These are phyloP conservation scores for Phytophthora macrochlamydospora DNA, from an alignment of 352 stramenopile species.

Conservation along the genomic window DNA sequence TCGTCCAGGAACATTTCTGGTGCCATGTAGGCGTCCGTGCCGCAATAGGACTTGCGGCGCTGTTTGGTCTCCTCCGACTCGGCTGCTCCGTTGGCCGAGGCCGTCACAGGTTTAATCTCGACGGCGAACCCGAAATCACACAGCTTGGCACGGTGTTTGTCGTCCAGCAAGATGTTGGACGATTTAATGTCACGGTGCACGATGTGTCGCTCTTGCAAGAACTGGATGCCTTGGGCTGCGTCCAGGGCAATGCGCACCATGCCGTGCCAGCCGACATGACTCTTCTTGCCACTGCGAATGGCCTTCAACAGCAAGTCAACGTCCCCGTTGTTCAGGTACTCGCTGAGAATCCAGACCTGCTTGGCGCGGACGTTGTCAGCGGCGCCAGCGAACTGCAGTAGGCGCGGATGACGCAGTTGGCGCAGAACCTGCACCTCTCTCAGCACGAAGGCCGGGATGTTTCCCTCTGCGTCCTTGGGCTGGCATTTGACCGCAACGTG, in stretches of 20 bases:
- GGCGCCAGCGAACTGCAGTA: slow-evolving; percentile 79
- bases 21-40: slow-evolving; percentile 87
- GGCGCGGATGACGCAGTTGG: slow-evolving; percentile 66
- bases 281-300: slow-evolving; percentile 48
- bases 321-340: slow-evolving; percentile 80
- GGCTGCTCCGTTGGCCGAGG: slow-evolving; percentile 27
- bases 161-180: slow-evolving; percentile 87
- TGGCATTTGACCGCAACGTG: slow-evolving; percentile 87
- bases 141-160: slow-evolving; percentile 71
- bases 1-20: slow-evolving; percentile 87
- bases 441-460: slow-evolving; percentile 76
- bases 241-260: slow-evolving; percentile 78
- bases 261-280: slow-evolving; percentile 65
- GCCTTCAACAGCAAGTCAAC: slow-evolving; percentile 68
- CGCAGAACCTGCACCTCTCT: slow-evolving; percentile 79
- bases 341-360: slow-evolving; percentile 85
- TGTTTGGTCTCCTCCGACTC: slow-evolving; percentile 41
- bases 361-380: slow-evolving; percentile 72
- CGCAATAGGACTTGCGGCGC: slow-evolving; percentile 86
- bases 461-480: slow-evolving; percentile 72
- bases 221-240: slow-evolving; percentile 92
- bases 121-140: slow-evolving; percentile 89
- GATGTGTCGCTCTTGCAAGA: slow-evolving; percentile 91
- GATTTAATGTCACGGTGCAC: slow-evolving; percentile 90
- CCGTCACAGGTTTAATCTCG: slow-evolving; percentile 50